A percentile compares a stretch with the other conserved stretches of the same genome.
Conservation (phyloP, 192 early-diverging fungal species). For the Gamsiella multidivaricata region DNA sequence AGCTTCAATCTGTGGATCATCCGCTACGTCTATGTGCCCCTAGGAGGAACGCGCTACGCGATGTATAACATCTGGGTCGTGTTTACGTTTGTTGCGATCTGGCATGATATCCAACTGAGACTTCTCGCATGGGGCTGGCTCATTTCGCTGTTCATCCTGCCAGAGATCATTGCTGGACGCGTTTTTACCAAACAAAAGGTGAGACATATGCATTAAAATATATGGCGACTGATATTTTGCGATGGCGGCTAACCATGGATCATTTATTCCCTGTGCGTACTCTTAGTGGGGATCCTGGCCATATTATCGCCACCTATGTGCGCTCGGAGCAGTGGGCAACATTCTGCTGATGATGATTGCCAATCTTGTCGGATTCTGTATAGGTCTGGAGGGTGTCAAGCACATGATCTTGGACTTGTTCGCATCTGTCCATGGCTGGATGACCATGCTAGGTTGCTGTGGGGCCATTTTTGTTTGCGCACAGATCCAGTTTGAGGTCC, state of each 20-base stretch:
- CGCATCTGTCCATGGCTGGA: conserved; percentile 17
- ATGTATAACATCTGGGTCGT: conserved; percentile 85
- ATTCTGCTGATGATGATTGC: conserved; percentile 95
- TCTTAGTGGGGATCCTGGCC: conserved; percentile 67
- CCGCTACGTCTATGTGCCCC: conserved; percentile 91
- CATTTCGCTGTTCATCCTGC: conserved; percentile 87
- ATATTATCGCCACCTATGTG: conserved; percentile 83
- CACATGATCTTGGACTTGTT: conserved; percentile 77
- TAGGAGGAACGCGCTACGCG: conserved; percentile 83
- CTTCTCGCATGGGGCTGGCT: conserved; percentile 95
- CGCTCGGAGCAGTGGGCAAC: conserved; percentile 83
- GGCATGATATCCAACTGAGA: conserved; percentile 94
- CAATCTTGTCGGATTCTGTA: conserved; percentile 93
- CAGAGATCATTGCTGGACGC: conserved; percentile 77
- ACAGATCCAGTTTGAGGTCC: conserved; percentile 86
- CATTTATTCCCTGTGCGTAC: too few species aligned
- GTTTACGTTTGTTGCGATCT: conserved; percentile 97
- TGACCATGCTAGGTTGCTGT: conserved; percentile 62
- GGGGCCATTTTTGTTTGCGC: conserved; percentile 68
- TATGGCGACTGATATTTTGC: too few species aligned
- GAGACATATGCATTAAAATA: conserved; percentile 25
- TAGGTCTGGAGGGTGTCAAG: conserved; percentile 88
- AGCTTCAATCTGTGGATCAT: conserved; percentile 93
- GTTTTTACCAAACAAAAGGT: conserved; percentile 68
- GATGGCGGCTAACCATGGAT: too few species aligned